phyloP scores from a whole-genome alignment of 1,284 basidiomycete species.

The Taiwanofungus camphoratus region DNA sequence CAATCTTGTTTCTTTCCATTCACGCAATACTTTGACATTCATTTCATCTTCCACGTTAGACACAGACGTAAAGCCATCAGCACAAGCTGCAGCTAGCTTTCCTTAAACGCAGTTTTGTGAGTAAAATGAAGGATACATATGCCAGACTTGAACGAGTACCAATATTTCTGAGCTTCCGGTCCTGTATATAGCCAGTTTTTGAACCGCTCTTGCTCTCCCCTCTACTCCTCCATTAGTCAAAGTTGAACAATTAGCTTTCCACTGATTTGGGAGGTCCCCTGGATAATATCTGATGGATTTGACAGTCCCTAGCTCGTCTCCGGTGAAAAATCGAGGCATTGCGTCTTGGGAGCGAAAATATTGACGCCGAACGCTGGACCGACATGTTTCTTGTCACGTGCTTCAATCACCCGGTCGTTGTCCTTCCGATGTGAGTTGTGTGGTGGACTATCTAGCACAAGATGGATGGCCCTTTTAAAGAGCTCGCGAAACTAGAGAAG shows the following conservation, averaged over 20 bases:
- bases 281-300: constrained; percentile 47
- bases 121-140: background rate
- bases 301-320: constrained; percentile 70
- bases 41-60: constrained; percentile 39
- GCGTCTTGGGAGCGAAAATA: background rate
- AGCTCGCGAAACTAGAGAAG: constrained; percentile 67
- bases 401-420: too few species aligned
- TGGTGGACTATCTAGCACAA: too few species aligned
- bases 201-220: constrained; percentile 35
- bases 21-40: constrained; percentile 30
- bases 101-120: constrained; percentile 21
- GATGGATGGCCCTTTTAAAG: constrained; percentile 72
- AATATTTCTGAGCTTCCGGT: constrained; percentile 13
- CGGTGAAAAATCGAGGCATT: constrained; percentile 64
- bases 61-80: constrained; percentile 46
- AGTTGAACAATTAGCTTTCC: constrained; percentile 29
- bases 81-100: constrained; percentile 60
- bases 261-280: constrained; percentile 14
- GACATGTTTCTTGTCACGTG: too few species aligned
- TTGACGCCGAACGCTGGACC: too few species aligned
- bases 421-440: too few species aligned
- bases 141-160: constrained; percentile 14
- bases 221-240: constrained; percentile 30
- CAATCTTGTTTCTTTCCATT: constrained; percentile 63
- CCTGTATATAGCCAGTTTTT: constrained; percentile 31